phyloP scores from a whole-genome alignment of 495 filamentous ascomycete genomes.

The Tetracladium setigerum region DNA sequence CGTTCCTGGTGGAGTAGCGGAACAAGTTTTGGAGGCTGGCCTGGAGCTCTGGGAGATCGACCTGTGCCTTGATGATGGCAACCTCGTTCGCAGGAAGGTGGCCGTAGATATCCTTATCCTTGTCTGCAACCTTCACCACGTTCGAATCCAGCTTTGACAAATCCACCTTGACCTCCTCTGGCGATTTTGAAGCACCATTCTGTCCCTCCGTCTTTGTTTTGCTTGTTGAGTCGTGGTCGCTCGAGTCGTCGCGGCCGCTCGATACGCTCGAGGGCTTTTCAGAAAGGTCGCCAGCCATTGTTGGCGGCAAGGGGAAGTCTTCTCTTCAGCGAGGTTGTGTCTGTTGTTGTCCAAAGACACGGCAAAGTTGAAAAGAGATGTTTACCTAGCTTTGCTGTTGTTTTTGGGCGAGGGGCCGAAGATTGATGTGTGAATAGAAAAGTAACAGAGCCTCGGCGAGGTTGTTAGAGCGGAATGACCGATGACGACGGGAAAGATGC shows the following conservation, averaged over 20 bases:
- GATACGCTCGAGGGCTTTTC: conserved; percentile 13
- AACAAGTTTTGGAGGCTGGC: conserved; percentile 62
- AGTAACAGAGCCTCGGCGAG: no score
- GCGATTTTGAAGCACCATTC: not conserved
- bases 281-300: conserved; percentile 21
- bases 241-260: conserved; percentile 17
- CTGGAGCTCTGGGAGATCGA: conserved; percentile 58
- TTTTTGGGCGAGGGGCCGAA: no score
- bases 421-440: no score
- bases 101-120: conserved; percentile 38
- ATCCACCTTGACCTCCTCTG: not conserved
- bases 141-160: conserved; percentile 46
- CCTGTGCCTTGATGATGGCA: conserved; percentile 60
- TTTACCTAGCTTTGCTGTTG: no score
- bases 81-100: conserved; percentile 59
- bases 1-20: conserved; percentile 70
- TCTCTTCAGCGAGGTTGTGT: no score
- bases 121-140: conserved; percentile 29
- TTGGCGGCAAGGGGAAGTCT: conserved; percentile 5
- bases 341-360: no score
- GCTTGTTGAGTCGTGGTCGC: conserved; percentile 12
- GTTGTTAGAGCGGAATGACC: no score
- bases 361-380: no score
- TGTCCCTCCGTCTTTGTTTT: conserved; percentile 7
- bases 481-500: no score